A percentile compares a stretch with the other conserved stretches of the same genome.
These are phyloP conservation scores for Aspergillus sp. DNA, from an alignment of 2,329 filamentous ascomycete genomes.

Conservation along the genomic window DNA sequence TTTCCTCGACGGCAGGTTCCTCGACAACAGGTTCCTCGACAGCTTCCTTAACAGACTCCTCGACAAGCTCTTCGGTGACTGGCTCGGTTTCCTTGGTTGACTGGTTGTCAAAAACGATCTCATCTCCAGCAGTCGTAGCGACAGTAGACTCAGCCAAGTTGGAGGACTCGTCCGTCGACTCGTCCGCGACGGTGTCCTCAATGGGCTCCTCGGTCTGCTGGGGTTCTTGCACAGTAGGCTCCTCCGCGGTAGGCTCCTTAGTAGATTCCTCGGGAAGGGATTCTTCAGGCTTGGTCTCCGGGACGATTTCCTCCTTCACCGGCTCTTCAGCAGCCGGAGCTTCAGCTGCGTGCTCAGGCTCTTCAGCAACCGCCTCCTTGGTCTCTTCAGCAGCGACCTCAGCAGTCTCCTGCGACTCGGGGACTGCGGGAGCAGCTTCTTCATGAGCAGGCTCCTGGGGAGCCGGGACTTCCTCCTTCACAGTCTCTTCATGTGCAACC, in stretches of 20 bases:
- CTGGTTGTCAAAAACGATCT: neutral
- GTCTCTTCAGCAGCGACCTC: constrained; percentile 2
- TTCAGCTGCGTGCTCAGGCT: neutral
- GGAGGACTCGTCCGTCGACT: neutral
- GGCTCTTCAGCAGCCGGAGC: neutral
- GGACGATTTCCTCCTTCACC: neutral
- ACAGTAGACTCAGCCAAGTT: neutral
- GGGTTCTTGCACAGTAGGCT: neutral
- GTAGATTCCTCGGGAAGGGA: neutral
- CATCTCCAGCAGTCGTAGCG: neutral
- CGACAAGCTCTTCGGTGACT: constrained; percentile 7
- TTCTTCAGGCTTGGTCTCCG: constrained; percentile 7
- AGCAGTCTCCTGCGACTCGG: neutral
- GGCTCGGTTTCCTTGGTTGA: neutral
- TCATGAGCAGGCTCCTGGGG: constrained; percentile 1
- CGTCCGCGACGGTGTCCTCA: neutral
- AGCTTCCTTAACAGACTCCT: constrained; percentile 4
- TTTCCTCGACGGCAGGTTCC: neutral
- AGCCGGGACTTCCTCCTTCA: constrained; percentile 1
- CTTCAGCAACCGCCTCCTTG: constrained; percentile 5
- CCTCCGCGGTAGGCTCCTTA: neutral
- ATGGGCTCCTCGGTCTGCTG: neutral
- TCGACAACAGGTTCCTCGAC: neutral
- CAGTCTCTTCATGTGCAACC: neutral
- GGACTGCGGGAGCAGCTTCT: neutral